Conservation (phyloP, 1,284 basidiomycete genomes). For the Puccinia brachypodii region DNA sequence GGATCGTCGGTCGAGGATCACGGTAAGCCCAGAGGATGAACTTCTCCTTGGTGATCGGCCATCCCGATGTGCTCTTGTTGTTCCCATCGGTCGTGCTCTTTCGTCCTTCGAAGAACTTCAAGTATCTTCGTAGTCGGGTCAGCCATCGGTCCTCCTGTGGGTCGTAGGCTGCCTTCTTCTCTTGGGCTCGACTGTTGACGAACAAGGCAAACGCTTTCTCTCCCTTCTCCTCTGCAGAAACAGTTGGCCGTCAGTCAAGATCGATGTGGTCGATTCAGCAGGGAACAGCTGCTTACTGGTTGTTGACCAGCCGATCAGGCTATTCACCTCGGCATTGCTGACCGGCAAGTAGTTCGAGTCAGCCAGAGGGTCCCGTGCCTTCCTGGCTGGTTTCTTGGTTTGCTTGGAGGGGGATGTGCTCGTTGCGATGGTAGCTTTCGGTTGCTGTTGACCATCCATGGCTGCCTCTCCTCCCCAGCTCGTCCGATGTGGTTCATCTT, state of each 20-base stretch:
- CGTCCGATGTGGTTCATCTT: too few relatives aligned
- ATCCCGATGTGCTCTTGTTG: slow-evolving; percentile 4
- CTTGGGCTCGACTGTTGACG: neutral
- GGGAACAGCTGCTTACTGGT: neutral
- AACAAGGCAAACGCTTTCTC: neutral
- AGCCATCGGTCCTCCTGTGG: neutral
- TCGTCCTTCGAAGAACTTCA: neutral
- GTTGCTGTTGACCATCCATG: too few relatives aligned
- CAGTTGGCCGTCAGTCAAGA: neutral
- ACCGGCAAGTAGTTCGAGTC: slow-evolving; percentile 10
- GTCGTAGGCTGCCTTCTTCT: neutral
- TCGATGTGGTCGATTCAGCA: neutral
- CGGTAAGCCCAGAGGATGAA: neutral
- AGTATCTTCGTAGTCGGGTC: neutral
- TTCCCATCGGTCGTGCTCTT: neutral
- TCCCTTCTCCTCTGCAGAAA: neutral
- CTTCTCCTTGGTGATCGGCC: slow-evolving; percentile 14
- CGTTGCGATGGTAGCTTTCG: too few relatives aligned
- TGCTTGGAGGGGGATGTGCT: too few relatives aligned
- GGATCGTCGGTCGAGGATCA: neutral
- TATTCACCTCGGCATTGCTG: neutral
- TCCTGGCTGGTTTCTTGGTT: too few relatives aligned
- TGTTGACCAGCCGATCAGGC: neutral
- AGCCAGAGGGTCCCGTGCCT: too few relatives aligned
- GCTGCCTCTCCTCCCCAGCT: too few relatives aligned